Base-by-base conservation (phyloP, 768 basidiomycete genomes). In the Hemileccinum impolitum region DNA sequence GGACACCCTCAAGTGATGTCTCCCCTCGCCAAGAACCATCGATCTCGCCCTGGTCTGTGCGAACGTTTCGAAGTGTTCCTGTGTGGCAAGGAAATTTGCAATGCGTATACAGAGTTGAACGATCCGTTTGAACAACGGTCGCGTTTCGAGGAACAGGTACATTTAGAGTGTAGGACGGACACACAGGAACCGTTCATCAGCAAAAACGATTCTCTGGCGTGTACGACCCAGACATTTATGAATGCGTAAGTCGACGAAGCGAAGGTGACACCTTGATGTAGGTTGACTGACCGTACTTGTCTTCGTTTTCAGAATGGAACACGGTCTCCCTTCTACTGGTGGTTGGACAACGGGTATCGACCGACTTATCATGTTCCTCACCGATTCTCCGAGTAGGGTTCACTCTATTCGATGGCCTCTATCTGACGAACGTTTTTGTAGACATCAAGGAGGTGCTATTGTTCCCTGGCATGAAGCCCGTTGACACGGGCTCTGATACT, bases 1-100 rank as follows among this genome's bases (percentile, higher is more conserved):
- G 96, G 96, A 26, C 96, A 98, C 72, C 96, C 96, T 14, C 94
- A 98, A 75, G 92, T 98, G 57, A 99, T 99, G 96, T 97, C 95
- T 0, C 96, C 96, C 3, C 84, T 99, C 31, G 96, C 96, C 69
- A 99, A 99, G 75, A 91, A 89, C 81, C 94, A 98, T 70, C 90
- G 96, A 55, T 90, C 90, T n/a, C 84, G 91, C 36, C 91, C 94
- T 0, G 96, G 96, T 34, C 79, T 99, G 21, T 98, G 96, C 70
- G 96, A 99, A 70, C 93, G 96, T 15, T 99, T 99, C 74, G 96
- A 99, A 69, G 92, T 84, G 9, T 99, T 99, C 81, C 81, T 99
- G 79, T 95, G 93, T 45, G 92, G 92, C 51, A 94, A 96, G 78
- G 95, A 97, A 72, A 85, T 98, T 70, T 94, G 92, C 77, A 98